Base-by-base conservation (phyloP, 108 stramenopile genomes). In the Mediolabrus comicus region DNA sequence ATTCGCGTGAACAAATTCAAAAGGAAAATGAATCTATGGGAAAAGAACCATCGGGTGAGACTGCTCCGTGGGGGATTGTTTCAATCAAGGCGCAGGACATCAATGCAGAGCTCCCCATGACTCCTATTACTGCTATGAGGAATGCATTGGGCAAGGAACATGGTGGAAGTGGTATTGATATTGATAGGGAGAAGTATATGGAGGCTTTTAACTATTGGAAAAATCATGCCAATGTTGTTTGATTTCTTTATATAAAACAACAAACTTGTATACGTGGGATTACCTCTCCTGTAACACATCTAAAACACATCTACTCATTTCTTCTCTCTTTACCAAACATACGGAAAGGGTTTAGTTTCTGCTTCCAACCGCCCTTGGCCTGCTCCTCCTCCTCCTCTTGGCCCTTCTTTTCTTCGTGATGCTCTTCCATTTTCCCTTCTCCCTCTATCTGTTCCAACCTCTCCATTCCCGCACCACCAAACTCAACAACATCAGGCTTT, bases 81-180 rank as follows among this genome's bases (percentile, higher is more conserved):
- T 91, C 90, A 52, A 95, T 99, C 63, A 99, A 99, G 75, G 93
- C 97, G 33, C 98, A 99, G 72, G 88, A 94, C 55, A 86, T 92
- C 5, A 89, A 91, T 69, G 62, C 74, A 41, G 98, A 99, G 74
- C 81, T 98, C 6, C 98, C 98, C 41, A 98, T 98, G 97, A 96
- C 92, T 26, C 94, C 98, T 2, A 99, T 99, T 69, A 99, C 98
- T 4, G 93, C 95, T 39, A 97, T 99, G 98, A 69, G 98, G 30
- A 99, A 99, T 82, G 95, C 97, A 14, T 68, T 99, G 62, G 97
- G 98, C 7, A 86, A 89, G 60, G 96, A 96, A 3, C 74, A 99
- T 51, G 98, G 95, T 14, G 97, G 97, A 25, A 87, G 86, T 74
- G 95, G 97, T 25, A 84, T 95, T 6, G 77, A 79, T 5, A 52